These are phyloP conservation scores for Suhomyces choctaworum DNA, from an alignment of 1,139 yeast species.

Conservation along the genomic window DNA sequence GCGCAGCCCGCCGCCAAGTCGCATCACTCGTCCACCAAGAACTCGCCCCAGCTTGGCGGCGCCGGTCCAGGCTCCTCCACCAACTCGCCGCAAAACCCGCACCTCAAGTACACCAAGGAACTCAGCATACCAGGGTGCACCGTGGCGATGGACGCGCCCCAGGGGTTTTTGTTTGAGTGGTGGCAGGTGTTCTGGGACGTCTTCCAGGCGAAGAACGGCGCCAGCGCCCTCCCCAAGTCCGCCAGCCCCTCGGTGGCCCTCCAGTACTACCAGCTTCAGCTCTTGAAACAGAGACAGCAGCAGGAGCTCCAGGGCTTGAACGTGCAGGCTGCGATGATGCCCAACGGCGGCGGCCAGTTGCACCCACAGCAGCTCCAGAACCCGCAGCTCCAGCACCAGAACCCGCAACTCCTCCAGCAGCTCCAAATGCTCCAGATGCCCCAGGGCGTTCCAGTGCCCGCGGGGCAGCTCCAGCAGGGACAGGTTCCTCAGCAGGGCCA, in stretches of 20 bases:
- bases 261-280: conserved; percentile 70
- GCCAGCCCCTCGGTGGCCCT: conserved; percentile 53
- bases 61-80: conserved; percentile 16
- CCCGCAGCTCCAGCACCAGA: conserved; percentile 10
- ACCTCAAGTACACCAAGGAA: conserved; percentile 30
- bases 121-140: conserved; percentile 50
- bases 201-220: conserved; percentile 65
- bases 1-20: conserved; percentile 17
- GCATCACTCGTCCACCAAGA: conserved; percentile 17
- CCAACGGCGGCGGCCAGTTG: conserved; percentile 9
- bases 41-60: conserved; percentile 21
- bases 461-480: conserved; percentile 13
- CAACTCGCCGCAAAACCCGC: conserved; percentile 21
- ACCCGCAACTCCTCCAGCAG: conserved; percentile 15
- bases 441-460: too few relatives aligned
- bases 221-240: conserved; percentile 40
- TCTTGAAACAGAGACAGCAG: conserved; percentile 64
- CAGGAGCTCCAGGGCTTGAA: conserved; percentile 49
- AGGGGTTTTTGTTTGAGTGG: conserved; percentile 89
- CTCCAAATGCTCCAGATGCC: conserved; percentile 15
- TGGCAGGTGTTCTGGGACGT: conserved; percentile 97
- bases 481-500: conserved; percentile 15
- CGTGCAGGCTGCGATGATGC: conserved; percentile 25
- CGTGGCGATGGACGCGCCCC: conserved; percentile 75
- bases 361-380: conserved; percentile 5